phyloP scores from a whole-genome alignment of 805 yeast genomes.

The Saturnispora gosingensis region DNA sequence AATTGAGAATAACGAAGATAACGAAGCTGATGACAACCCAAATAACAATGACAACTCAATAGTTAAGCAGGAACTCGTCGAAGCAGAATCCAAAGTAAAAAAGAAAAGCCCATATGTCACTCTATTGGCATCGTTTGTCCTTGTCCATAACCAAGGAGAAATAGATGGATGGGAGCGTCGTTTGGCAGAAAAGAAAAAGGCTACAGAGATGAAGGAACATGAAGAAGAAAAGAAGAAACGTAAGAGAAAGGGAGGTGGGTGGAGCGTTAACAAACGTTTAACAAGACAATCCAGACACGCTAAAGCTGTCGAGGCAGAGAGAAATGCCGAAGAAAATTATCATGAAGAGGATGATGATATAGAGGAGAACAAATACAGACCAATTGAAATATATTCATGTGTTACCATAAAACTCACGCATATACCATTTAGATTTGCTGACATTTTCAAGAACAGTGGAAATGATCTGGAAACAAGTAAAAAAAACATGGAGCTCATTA shows the following conservation, averaged over 20 bases:
- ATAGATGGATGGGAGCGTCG: conserved; percentile 36
- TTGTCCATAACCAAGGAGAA: conserved; percentile 43
- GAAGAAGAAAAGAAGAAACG: conserved; percentile 15
- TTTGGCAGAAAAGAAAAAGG: conserved; percentile 21
- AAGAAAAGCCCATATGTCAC: conserved; percentile 27
- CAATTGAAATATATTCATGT: conserved; percentile 45
- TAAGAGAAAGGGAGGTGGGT: conserved; percentile 15
- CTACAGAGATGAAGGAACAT: conserved; percentile 22
- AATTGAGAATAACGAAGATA: conserved; percentile 23
- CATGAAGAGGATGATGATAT: conserved; percentile 17
- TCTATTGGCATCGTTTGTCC: conserved; percentile 37
- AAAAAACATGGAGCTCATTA: conserved; percentile 49
- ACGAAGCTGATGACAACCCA: conserved; percentile 15
- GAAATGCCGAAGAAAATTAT: conserved; percentile 14
- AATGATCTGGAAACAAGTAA: conserved; percentile 47
- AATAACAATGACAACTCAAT: conserved; percentile 10
- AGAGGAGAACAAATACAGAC: conserved; percentile 33
- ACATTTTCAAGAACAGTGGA: conserved; percentile 59
- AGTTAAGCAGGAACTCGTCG: conserved; percentile 11
- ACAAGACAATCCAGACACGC: conserved; percentile 19
- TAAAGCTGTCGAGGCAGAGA: conserved; percentile 9
- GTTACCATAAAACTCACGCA: conserved; percentile 55
- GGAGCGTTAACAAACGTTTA: conserved; percentile 24
- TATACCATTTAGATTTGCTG: conserved; percentile 58
- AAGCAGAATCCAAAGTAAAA: conserved; percentile 1